phyloP scores from a whole-genome alignment of 2,329 filamentous ascomycete genomes.

The Trematosphaeria pertusa region DNA sequence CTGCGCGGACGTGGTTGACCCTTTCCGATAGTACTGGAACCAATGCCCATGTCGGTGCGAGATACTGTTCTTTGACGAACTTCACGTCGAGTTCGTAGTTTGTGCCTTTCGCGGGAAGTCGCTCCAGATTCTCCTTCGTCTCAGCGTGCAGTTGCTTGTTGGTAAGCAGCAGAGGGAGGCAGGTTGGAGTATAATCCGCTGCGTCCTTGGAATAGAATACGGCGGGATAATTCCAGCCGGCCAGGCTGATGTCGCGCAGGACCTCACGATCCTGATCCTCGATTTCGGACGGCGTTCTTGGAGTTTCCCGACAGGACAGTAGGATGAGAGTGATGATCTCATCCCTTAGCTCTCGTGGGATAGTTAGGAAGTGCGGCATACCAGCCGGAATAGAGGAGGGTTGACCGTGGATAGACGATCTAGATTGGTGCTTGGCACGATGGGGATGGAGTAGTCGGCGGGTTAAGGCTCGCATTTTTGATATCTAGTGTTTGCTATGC shows the following conservation, averaged over 20 bases:
- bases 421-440: too few species aligned
- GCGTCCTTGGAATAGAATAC: neutral
- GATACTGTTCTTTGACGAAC: slow-evolving; percentile 6
- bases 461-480: too few species aligned
- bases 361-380: neutral
- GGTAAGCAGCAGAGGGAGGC: neutral
- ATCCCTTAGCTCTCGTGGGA: neutral
- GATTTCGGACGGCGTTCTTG: neutral
- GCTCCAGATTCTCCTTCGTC: neutral
- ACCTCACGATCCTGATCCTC: too few species aligned
- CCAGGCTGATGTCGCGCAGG: too few species aligned
- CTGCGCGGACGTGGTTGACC: neutral
- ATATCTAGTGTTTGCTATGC: too few species aligned
- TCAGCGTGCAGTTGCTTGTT: slow-evolving; percentile 6
- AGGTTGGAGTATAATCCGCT: neutral
- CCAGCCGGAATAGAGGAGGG: too few species aligned
- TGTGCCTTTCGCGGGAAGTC: neutral
- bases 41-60: slow-evolving; percentile 5
- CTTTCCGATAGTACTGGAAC: neutral
- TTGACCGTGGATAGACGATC: too few species aligned
- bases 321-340: neutral
- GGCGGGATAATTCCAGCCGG: too few species aligned
- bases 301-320: neutral
- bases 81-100: slow-evolving; percentile 8
- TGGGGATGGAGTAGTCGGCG: too few species aligned